These are phyloP conservation scores for Aegilops sharonensis DNA, from an alignment of 176 grass and related monocot species.

Conservation along the genomic window DNA sequence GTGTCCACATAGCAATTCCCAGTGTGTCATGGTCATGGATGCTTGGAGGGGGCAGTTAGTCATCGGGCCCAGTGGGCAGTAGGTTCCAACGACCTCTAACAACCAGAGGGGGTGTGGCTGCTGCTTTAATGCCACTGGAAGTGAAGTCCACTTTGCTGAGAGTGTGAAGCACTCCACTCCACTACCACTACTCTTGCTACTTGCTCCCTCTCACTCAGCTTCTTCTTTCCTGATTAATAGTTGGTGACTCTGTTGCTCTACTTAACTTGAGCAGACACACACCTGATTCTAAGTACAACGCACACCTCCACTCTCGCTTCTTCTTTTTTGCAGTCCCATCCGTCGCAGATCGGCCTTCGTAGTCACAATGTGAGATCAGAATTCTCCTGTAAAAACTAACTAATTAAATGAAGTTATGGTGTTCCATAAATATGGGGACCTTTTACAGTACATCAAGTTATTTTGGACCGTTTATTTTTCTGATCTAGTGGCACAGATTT, in stretches of 20 bases:
- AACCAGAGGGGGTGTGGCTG: neutral
- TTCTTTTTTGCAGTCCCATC: neutral
- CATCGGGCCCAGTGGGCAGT: neutral
- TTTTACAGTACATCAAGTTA: too few relatives aligned
- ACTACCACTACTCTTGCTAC: neutral
- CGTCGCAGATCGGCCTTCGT: neutral
- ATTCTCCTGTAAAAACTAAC: neutral
- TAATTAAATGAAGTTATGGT: neutral
- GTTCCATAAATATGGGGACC: neutral
- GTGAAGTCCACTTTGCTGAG: slow-evolving; percentile 57
- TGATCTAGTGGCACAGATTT: too few relatives aligned
- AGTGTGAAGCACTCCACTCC: slow-evolving; percentile 61
- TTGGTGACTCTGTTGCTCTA: neutral
- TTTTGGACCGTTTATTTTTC: too few relatives aligned
- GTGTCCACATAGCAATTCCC: neutral
- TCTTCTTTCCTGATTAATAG: neutral
- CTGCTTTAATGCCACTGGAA: slow-evolving; percentile 45
- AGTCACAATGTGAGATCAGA: neutral
- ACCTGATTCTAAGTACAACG: slow-evolving; percentile 5
- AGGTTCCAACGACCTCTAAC: slow-evolving; percentile 42
- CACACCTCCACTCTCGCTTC: neutral
- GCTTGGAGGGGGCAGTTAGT: slow-evolving; percentile 15
- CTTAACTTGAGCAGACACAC: slow-evolving; percentile 1
- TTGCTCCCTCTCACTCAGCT: neutral
- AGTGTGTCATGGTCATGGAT: neutral